These are phyloP conservation scores for Anthracocystis setariae DNA, from an alignment of 1,284 basidiomycete species.

Conservation along the genomic window DNA sequence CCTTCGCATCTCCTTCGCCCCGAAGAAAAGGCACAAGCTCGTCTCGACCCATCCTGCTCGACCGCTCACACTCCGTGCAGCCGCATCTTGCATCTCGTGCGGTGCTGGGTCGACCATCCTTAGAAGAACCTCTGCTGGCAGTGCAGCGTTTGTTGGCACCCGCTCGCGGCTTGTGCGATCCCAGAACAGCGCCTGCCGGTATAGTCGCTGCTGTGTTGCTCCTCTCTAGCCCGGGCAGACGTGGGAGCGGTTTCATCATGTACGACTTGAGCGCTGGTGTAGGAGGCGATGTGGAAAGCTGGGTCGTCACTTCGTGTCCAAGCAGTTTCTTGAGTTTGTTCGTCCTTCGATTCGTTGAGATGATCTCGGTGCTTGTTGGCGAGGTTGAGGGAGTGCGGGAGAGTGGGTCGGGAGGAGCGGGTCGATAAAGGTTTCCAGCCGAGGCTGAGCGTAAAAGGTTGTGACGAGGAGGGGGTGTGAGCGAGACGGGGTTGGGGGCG, in stretches of 20 bases:
- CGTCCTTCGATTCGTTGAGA: constrained; percentile 8
- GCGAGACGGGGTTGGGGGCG: background rate
- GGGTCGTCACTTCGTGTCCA: constrained; percentile 21
- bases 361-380: background rate
- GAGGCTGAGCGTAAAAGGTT: constrained; percentile 19
- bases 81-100: constrained; percentile 1
- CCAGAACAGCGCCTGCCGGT: background rate
- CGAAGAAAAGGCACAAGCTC: background rate
- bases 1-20: background rate
- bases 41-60: background rate
- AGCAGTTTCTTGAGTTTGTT: constrained; percentile 39
- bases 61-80: background rate
- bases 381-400: background rate
- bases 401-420: background rate
- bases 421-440: constrained; percentile 9
- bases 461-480: background rate
- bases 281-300: constrained; percentile 1
- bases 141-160: background rate
- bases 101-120: background rate
- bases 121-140: background rate
- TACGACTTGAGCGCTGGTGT: background rate
- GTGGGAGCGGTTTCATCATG: constrained; percentile 20
- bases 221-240: constrained; percentile 14
- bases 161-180: constrained; percentile 9
- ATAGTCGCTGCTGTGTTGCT: constrained; percentile 3